These are phyloP conservation scores for Trichophyton mentagrophytes DNA, from an alignment of 2,329 filamentous ascomycete species.

Conservation along the genomic window DNA sequence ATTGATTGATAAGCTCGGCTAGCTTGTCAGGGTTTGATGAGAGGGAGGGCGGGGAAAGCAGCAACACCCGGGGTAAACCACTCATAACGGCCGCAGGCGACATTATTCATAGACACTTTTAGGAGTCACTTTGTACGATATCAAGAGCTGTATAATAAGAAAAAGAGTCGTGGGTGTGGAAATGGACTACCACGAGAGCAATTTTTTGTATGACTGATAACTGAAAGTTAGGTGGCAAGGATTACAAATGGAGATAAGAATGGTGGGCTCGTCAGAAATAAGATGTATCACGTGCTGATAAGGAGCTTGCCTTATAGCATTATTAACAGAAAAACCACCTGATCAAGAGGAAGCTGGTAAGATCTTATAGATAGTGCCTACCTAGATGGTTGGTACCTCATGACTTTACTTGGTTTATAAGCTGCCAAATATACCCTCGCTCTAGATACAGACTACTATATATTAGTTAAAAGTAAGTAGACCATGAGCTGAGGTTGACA, in stretches of 20 bases:
- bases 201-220: neutral
- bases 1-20: conserved; percentile 53
- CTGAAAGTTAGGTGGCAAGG: neutral
- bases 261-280: neutral
- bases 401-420: neutral
- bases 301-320: neutral
- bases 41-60: conserved; percentile 82
- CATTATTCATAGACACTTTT: neutral
- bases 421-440: neutral
- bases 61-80: conserved; percentile 50
- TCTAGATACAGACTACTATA: neutral
- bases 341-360: too few relatives aligned
- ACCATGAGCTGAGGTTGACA: neutral
- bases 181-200: neutral
- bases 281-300: neutral
- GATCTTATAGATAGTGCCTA: too few relatives aligned
- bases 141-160: neutral
- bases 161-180: neutral
- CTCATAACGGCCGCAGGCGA: neutral
- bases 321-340: too few relatives aligned
- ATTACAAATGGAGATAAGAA: neutral
- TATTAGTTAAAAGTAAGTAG: neutral
- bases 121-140: neutral
- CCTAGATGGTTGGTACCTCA: neutral
- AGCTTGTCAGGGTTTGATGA: conserved; percentile 73